Evolutionary conservation across 805 yeast species (phyloP).

Genomic region (Lachancea meyersii): DNA sequence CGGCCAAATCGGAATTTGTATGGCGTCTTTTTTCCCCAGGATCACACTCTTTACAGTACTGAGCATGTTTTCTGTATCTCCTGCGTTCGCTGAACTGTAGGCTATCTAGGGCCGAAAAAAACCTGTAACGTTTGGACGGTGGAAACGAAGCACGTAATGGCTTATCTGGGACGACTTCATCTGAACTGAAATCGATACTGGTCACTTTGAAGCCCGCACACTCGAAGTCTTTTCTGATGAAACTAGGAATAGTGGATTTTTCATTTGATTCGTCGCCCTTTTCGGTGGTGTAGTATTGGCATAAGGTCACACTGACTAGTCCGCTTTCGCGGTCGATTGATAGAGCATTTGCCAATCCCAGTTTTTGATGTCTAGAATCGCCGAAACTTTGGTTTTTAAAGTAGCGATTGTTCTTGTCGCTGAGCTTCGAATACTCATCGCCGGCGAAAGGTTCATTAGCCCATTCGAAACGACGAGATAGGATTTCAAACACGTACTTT

Average conservation of each 20-base stretch:
- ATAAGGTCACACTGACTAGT: neutral
- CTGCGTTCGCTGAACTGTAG: constrained; percentile 10
- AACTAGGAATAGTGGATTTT: constrained; percentile 7
- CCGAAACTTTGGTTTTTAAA: neutral
- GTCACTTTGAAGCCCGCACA: constrained; percentile 13
- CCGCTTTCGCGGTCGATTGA: neutral
- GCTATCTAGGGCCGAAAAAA: constrained; percentile 4
- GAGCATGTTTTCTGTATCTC: constrained; percentile 33
- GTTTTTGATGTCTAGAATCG: neutral
- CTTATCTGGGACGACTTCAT: neutral
- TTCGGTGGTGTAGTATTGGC: neutral
- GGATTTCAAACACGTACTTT: constrained; percentile 29
- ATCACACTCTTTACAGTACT: constrained; percentile 40
- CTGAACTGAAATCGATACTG: constrained; percentile 2
- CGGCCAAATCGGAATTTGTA: neutral
- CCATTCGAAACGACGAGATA: constrained; percentile 23
- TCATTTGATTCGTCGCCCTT: neutral
- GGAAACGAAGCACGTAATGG: neutral
- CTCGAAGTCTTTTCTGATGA: constrained; percentile 23
- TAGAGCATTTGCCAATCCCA: neutral
- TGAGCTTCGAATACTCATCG: neutral
- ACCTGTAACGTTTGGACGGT: neutral
- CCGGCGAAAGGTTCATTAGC: neutral
- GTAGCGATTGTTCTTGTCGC: neutral
- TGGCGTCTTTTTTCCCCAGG: neutral